A percentile compares a stretch with the other conserved stretches of the same genome.
phyloP scores from a whole-genome alignment of 768 basidiomycete genomes.

The Boletus vermiculosoides region DNA sequence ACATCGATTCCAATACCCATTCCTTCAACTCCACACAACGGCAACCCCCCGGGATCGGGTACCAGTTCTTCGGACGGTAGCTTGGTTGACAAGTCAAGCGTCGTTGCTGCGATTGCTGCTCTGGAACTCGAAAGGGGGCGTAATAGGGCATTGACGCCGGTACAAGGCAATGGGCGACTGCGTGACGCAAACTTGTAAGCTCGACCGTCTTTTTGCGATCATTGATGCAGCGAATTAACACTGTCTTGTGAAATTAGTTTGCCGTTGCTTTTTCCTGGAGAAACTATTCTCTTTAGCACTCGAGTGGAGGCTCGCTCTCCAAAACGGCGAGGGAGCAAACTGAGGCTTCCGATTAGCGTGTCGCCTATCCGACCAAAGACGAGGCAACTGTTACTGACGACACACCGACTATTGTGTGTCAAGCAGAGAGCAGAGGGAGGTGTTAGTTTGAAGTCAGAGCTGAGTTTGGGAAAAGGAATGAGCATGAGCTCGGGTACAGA shows the following conservation, averaged over 20 bases:
- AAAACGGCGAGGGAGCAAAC: conserved; percentile 55
- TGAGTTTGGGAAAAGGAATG: conserved; percentile 36
- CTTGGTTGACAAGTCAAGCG: conserved; percentile 35
- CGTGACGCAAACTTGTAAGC: conserved; percentile 47
- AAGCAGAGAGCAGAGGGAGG: conserved; percentile 42
- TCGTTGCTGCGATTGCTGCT: conserved; percentile 35
- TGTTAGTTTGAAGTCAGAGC: conserved; percentile 50
- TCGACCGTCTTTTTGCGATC: not conserved
- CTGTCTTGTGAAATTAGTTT: conserved; percentile 22
- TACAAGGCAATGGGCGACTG: conserved; percentile 45
- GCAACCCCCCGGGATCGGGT: conserved; percentile 34
- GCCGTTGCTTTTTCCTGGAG: conserved; percentile 43
- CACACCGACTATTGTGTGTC: conserved; percentile 54
- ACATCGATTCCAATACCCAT: conserved; percentile 11
- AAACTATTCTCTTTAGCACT: conserved; percentile 50
- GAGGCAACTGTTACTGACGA: conserved; percentile 57
- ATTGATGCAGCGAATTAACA: not conserved
- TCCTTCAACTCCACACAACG: not conserved
- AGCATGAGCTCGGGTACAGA: conserved; percentile 9
- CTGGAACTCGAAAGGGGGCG: conserved; percentile 48
- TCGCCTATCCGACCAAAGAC: conserved; percentile 48
- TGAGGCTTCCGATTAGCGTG: conserved; percentile 51
- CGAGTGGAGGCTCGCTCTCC: conserved; percentile 53
- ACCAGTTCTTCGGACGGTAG: conserved; percentile 52
- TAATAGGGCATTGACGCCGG: conserved; percentile 51